Percentiles rank a stretch among this genome's conserved stretches.
These are phyloP conservation scores for Gossypium davidsonii DNA, from an alignment of 441 rosid genomes.

Conservation along the genomic window DNA sequence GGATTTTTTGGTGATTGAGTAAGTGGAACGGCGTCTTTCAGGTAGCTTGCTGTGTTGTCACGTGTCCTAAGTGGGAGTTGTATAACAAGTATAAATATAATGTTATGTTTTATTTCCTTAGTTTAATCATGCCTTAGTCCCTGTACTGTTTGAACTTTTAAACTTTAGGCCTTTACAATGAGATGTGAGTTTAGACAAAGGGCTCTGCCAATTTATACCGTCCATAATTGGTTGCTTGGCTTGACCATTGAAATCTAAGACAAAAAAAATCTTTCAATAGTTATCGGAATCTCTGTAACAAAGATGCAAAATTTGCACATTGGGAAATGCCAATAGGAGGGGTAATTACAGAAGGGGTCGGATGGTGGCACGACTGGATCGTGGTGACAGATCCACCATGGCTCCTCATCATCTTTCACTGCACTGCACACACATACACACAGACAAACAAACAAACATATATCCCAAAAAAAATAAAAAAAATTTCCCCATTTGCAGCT, in stretches of 20 bases:
- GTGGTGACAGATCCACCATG: neutral
- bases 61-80: too few species aligned
- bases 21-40: too few species aligned
- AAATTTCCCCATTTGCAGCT: neutral
- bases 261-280: neutral
- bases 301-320: constrained; percentile 5
- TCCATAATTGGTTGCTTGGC: neutral
- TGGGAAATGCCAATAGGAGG: constrained; percentile 16
- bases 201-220: neutral
- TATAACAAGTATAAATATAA: too few species aligned
- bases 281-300: constrained; percentile 18
- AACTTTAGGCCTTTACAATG: too few species aligned
- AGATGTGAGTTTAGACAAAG: neutral
- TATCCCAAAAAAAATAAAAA: too few species aligned
- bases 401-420: neutral
- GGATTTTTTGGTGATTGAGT: too few species aligned
- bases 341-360: constrained; percentile 15
- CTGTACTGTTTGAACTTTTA: too few species aligned
- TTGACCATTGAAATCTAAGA: neutral
- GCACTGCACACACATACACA: neutral
- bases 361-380: constrained; percentile 17
- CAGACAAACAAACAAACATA: neutral
- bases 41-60: too few species aligned
- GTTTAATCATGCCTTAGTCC: too few species aligned
- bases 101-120: too few species aligned